phyloP scores from a whole-genome alignment of 2,329 filamentous ascomycete genomes.

The Monilinia vaccinii-corymbosi region DNA sequence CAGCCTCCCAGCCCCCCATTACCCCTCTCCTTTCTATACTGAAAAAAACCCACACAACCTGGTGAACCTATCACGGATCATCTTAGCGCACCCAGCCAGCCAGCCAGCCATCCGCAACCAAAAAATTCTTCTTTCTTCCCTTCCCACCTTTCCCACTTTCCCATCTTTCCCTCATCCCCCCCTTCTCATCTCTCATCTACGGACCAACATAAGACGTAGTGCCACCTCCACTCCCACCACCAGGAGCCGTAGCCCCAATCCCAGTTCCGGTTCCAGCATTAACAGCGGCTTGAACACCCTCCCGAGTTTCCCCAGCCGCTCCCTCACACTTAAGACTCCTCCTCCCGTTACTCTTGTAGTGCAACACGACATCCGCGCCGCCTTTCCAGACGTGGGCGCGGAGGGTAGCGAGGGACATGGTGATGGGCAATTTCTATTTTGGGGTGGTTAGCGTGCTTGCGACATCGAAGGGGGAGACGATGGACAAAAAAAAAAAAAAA shows the following conservation, averaged over 20 bases:
- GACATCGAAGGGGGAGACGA: background rate
- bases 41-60: background rate
- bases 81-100: background rate
- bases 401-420: conserved; percentile 90
- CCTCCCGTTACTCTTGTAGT: conserved; percentile 87
- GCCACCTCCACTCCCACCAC: background rate
- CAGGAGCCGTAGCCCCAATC: background rate
- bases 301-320: background rate
- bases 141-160: background rate
- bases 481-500: background rate
- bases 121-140: background rate
- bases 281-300: background rate
- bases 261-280: background rate
- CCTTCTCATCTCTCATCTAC: background rate
- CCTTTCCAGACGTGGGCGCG: conserved; percentile 90
- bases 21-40: background rate
- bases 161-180: background rate
- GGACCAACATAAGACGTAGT: background rate
- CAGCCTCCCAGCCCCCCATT: too few species aligned
- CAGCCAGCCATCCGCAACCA: background rate
- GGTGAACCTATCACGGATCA: too few species aligned
- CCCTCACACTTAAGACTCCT: conserved; percentile 21
- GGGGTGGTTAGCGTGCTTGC: background rate
- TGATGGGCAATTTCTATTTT: conserved; percentile 49
- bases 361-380: conserved; percentile 81